Percentiles rank a stretch among this genome's conserved stretches.
Conservation (phyloP, 2,329 filamentous ascomycete species). For the Leptographium procerum region DNA sequence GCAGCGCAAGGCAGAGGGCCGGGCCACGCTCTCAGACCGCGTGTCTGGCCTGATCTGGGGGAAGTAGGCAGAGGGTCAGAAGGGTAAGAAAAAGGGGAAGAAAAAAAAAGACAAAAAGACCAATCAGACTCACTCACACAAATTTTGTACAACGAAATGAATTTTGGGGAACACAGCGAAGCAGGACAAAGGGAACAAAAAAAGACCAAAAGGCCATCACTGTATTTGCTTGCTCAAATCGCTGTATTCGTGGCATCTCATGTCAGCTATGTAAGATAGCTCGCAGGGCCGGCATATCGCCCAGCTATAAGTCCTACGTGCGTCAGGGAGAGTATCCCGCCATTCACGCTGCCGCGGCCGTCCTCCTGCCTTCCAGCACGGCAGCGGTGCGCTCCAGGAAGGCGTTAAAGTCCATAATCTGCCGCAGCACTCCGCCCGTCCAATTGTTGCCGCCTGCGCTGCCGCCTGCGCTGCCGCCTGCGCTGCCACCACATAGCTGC, state of each 20-base stretch:
- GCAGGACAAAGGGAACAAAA: no score
- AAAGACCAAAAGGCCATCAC: no score
- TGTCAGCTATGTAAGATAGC: no score
- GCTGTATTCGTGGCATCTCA: background rate
- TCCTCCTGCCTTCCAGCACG: slow-evolving; percentile 33
- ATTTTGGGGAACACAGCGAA: no score
- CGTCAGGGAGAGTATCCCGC: no score
- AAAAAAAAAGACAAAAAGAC: background rate
- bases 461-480: slow-evolving; percentile 36
- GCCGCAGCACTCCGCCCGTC: slow-evolving; percentile 30
- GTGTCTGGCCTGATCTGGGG: slow-evolving; percentile 21
- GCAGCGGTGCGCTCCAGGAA: slow-evolving; percentile 50
- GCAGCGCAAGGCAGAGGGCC: slow-evolving; percentile 45
- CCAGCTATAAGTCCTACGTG: no score
- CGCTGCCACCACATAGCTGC: slow-evolving; percentile 37
- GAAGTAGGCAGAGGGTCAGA: background rate
- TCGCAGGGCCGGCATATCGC: no score
- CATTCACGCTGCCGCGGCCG: background rate
- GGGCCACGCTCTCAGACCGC: slow-evolving; percentile 31
- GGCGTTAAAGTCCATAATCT: slow-evolving; percentile 50
- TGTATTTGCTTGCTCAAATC: no score
- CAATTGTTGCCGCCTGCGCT: no score
- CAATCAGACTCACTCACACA: background rate
- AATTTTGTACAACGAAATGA: background rate
- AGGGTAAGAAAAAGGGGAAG: background rate